A percentile compares a stretch with the other conserved stretches of the same genome.
phyloP scores from a whole-genome alignment of 2,329 filamentous ascomycete species.

The Cryphonectria radicalis region DNA sequence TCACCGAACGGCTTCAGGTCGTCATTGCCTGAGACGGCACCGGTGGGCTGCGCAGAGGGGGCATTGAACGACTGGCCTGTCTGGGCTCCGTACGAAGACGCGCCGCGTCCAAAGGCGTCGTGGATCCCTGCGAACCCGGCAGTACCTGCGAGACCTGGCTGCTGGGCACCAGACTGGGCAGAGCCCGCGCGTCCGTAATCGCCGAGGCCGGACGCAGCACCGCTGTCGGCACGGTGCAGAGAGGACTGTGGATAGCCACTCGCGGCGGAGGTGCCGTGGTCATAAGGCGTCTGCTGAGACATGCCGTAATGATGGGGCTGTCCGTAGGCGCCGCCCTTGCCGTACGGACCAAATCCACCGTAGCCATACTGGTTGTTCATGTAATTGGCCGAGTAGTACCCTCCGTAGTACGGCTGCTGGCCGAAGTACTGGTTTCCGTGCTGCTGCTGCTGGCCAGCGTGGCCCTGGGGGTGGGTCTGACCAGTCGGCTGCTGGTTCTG shows the following conservation, averaged over 20 bases:
- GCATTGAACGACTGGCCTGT: conserved; percentile 57
- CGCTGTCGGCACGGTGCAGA: conserved; percentile 56
- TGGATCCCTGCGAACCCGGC: conserved; percentile 58
- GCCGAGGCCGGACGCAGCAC: conserved; percentile 53
- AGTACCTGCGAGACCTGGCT: conserved; percentile 51
- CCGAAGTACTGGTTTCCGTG: conserved; percentile 51
- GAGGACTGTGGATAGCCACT: conserved; percentile 58
- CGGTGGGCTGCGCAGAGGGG: conserved; percentile 51
- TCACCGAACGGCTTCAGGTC: conserved; percentile 66
- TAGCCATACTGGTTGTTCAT: conserved; percentile 57
- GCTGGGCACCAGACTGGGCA: conserved; percentile 54
- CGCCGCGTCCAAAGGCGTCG: conserved; percentile 58
- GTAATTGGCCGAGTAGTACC: conserved; percentile 65
- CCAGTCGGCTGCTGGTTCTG: conserved; percentile 50
- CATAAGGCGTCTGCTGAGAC: conserved; percentile 60
- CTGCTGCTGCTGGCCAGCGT: conserved; percentile 44
- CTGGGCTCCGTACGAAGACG: conserved; percentile 59
- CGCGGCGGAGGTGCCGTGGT: conserved; percentile 55
- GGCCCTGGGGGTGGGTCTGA: conserved; percentile 43
- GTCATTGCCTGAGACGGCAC: conserved; percentile 49
- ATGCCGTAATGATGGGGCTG: conserved; percentile 60
- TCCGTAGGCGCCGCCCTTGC: conserved; percentile 59
- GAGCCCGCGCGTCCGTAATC: conserved; percentile 59
- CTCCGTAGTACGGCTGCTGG: conserved; percentile 65
- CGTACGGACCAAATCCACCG: conserved; percentile 57